A percentile compares a stretch with the other conserved stretches of the same genome.
These are phyloP conservation scores for Ramaria sp. DNA, from an alignment of 768 basidiomycete genomes.

Conservation along the genomic window DNA sequence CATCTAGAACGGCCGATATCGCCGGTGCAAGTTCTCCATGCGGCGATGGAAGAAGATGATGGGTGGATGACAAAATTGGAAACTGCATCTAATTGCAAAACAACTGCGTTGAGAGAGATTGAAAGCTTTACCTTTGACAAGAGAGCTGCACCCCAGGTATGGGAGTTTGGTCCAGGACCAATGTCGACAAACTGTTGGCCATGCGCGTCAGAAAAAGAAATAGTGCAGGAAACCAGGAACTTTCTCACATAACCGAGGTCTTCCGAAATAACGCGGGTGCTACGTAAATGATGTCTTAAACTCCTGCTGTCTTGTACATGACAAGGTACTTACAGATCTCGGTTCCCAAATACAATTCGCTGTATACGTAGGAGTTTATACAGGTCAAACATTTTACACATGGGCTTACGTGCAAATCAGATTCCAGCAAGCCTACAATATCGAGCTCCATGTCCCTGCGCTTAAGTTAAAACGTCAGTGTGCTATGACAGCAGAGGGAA, in stretches of 20 bases:
- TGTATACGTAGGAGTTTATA: conserved; percentile 19
- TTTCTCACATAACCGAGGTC: conserved; percentile 68
- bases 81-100: conserved; percentile 34
- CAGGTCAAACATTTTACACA: not conserved
- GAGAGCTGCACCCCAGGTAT: conserved; percentile 83
- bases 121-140: conserved; percentile 52
- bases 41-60: conserved; percentile 83
- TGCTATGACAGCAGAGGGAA: not conserved
- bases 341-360: conserved; percentile 70
- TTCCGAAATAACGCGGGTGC: conserved; percentile 66
- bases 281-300: conserved; percentile 18
- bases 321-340: conserved; percentile 54
- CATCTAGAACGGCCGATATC: conserved; percentile 74
- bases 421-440: conserved; percentile 76
- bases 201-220: not conserved
- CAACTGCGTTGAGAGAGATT: not conserved
- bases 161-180: conserved; percentile 78
- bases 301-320: not conserved
- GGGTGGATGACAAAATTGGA: conserved; percentile 77
- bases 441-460: conserved; percentile 75
- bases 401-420: conserved; percentile 70
- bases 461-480: not conserved
- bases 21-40: conserved; percentile 80
- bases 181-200: conserved; percentile 64
- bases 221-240: not conserved